Conservation (phyloP, 345 rosid species). For the Diplotaxis tenuifolia region DNA sequence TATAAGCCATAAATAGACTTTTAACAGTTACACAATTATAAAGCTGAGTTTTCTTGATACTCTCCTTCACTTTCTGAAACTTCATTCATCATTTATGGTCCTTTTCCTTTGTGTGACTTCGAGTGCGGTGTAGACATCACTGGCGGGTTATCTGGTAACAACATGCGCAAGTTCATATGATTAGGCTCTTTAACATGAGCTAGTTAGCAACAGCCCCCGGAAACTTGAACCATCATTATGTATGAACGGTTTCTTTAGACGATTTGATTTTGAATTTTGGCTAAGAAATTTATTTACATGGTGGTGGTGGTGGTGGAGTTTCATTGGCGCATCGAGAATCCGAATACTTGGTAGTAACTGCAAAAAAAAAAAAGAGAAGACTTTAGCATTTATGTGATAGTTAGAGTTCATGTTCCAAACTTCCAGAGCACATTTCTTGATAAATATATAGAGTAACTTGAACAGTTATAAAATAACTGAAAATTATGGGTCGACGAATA, state of each 20-base stretch:
- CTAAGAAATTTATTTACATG: background rate
- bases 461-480: background rate
- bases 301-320: background rate
- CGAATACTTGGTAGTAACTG: background rate
- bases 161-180: background rate
- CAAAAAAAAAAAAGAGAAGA: background rate
- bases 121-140: background rate
- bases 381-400: background rate
- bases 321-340: background rate
- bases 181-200: background rate
- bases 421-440: background rate
- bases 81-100: background rate
- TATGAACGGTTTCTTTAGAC: background rate
- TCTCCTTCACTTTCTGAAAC: background rate
- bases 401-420: background rate
- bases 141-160: too few relatives aligned
- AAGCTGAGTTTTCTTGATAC: background rate
- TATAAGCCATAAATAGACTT: background rate
- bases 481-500: background rate
- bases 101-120: conserved; percentile 1
- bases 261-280: background rate
- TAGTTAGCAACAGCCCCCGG: background rate
- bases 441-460: background rate
- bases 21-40: background rate
- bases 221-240: background rate